phyloP scores from a whole-genome alignment of 2,329 filamentous ascomycete genomes.

The Metarhizium guizhouense region DNA sequence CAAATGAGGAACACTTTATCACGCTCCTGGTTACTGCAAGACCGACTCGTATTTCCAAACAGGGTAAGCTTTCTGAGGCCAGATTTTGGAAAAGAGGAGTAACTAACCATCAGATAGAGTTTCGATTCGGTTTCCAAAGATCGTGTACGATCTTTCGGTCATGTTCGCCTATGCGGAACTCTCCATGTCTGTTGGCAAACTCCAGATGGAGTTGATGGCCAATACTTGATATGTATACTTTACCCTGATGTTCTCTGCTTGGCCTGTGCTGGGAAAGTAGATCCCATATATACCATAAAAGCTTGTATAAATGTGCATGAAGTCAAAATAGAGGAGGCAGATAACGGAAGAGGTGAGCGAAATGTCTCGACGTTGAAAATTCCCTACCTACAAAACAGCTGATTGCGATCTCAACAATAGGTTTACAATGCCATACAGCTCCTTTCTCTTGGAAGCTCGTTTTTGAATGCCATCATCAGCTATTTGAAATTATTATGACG shows the following conservation, averaged over 20 bases:
- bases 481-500: conserved; percentile 80
- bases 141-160: conserved; percentile 71
- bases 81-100: neutral
- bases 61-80: conserved; percentile 41
- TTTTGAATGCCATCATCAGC: conserved; percentile 66
- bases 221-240: conserved; percentile 79
- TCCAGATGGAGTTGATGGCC: conserved; percentile 56
- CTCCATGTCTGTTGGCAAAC: conserved; percentile 78
- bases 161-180: conserved; percentile 72
- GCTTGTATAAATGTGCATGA: conserved; percentile 63
- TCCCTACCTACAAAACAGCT: neutral
- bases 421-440: conserved; percentile 77
- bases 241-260: conserved; percentile 75
- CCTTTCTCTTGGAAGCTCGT: conserved; percentile 87
- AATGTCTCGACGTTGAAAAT: neutral
- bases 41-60: conserved; percentile 66
- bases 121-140: conserved; percentile 46
- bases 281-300: conserved; percentile 61
- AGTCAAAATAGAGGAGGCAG: conserved; percentile 58
- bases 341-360: conserved; percentile 62
- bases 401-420: conserved; percentile 31
- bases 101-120: conserved; percentile 23
- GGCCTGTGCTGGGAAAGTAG: conserved; percentile 55
- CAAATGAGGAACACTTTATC: conserved; percentile 61
- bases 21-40: conserved; percentile 77